Conservation (phyloP, 2,329 filamentous ascomycete genomes). For the Fusarium denticulatum region DNA sequence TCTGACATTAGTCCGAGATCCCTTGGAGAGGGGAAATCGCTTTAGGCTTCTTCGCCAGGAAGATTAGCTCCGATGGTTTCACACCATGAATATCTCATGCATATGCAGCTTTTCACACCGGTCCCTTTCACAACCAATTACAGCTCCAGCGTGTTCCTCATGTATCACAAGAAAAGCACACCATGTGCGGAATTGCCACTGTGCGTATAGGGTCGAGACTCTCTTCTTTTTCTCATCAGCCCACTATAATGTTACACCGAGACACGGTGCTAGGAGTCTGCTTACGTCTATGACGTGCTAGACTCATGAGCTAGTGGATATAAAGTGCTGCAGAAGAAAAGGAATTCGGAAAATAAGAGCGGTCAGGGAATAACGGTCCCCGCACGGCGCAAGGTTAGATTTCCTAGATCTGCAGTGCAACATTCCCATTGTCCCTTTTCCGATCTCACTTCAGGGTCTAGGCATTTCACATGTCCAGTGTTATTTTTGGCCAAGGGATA, state of each 20-base stretch:
- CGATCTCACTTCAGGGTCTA: constrained; percentile 4
- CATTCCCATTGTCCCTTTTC: constrained; percentile 1
- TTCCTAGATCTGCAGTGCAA: constrained; percentile 10
- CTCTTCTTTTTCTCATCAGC: background rate
- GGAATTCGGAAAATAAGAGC: background rate
- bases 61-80: constrained; percentile 12
- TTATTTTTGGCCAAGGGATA: background rate
- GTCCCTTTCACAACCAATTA: background rate
- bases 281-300: constrained; percentile 33
- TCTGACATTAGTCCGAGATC: background rate
- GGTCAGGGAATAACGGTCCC: background rate
- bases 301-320: background rate
- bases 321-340: background rate
- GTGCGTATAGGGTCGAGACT: background rate
- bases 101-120: constrained; percentile 20
- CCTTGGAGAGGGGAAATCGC: background rate
- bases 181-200: background rate
- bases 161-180: background rate
- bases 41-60: background rate
- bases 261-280: background rate
- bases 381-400: background rate
- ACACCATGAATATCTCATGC: background rate
- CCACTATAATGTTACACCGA: constrained; percentile 6
- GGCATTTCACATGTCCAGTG: background rate
- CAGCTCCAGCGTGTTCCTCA: background rate